Base-by-base conservation (phyloP, 1,139 yeast genomes). In the Saccharomyces hybrid region DNA sequence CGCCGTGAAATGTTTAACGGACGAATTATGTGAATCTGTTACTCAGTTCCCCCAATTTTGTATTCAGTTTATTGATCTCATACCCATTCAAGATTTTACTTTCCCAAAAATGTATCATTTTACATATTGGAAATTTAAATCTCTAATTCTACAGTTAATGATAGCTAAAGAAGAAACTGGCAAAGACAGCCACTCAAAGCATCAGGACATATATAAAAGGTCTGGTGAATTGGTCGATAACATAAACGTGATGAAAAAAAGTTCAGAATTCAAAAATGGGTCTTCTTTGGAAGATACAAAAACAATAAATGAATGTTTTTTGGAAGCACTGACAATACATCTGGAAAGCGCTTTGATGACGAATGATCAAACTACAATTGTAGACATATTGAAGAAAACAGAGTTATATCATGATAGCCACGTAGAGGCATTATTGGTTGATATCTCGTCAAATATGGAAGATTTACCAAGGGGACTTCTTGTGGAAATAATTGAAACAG, bases 1-100 rank as follows among this genome's bases (percentile, higher is more conserved):
- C 19, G 54, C 60, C 8, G 55, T 57, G 1, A 61, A 62, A 51
- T 58, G 60, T 42, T 16, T 53, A 14, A 49, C 31, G 9, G 55
- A 55, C 6, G 48, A 46, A 11, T 31, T 44, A 1, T 38, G 41
- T 19, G 38, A 29, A 7, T 41, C 51, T 14, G 19, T 55, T 1
- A 3, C 34, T 3, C 29, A 50, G 1, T 55, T 62, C 27, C 38
- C 58, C 1, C 27, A 51, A 3, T 26, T 55, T n/a, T 52, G 64
- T 5, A 25, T 49, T 6, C 49, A 56, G 5, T 60, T 57, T 47
- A 44, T 62, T 19, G 46, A 53, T 9, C 50, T 60, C 27, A 56
- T 66, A 5, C 67, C 69, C 4, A 13, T 46, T 16, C 27, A 58
- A 5, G 63, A 62, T 2, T 55, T 63, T 42, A 52, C 60, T 1